Conservation (phyloP, 345 rosid genomes). For the Acer negundo region DNA sequence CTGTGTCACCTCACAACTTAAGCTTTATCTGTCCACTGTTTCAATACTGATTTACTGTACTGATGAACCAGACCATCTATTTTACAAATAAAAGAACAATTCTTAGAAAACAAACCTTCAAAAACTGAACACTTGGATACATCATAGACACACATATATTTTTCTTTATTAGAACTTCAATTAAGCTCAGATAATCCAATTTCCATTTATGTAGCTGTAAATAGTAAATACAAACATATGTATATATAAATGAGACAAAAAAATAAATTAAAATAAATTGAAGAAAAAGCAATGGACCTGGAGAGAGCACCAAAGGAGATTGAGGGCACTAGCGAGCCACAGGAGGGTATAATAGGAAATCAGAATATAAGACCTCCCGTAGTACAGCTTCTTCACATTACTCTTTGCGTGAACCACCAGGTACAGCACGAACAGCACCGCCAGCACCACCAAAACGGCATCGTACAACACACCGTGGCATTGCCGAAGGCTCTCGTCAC, state of each 20-base stretch:
- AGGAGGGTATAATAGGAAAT: slow-evolving; percentile 56
- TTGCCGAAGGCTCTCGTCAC: neutral
- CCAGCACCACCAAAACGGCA: slow-evolving; percentile 35
- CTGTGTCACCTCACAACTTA: too few species aligned
- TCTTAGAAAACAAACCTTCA: too few species aligned
- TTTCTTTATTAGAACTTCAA: neutral
- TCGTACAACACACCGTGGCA: slow-evolving; percentile 48
- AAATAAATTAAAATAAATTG: too few species aligned
- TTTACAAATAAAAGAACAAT: too few species aligned
- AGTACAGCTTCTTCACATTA: slow-evolving; percentile 47
- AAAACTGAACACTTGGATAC: too few species aligned
- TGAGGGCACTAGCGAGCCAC: slow-evolving; percentile 49
- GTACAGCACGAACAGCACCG: slow-evolving; percentile 49
- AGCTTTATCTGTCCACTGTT: too few species aligned
- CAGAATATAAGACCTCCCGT: slow-evolving; percentile 48
- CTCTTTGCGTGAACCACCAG: slow-evolving; percentile 51
- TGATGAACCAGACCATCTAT: too few species aligned
- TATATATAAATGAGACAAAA: neutral
- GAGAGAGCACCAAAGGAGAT: slow-evolving; percentile 62
- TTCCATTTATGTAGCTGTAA: neutral
- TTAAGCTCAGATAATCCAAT: neutral
- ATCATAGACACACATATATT: neutral
- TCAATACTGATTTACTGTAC: too few species aligned
- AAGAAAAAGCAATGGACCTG: slow-evolving; percentile 33
- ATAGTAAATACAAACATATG: too few species aligned